A percentile compares a stretch with the other conserved stretches of the same genome.
These are phyloP conservation scores for Scorias spongiosa DNA, from an alignment of 2,329 filamentous ascomycete species.

Conservation along the genomic window DNA sequence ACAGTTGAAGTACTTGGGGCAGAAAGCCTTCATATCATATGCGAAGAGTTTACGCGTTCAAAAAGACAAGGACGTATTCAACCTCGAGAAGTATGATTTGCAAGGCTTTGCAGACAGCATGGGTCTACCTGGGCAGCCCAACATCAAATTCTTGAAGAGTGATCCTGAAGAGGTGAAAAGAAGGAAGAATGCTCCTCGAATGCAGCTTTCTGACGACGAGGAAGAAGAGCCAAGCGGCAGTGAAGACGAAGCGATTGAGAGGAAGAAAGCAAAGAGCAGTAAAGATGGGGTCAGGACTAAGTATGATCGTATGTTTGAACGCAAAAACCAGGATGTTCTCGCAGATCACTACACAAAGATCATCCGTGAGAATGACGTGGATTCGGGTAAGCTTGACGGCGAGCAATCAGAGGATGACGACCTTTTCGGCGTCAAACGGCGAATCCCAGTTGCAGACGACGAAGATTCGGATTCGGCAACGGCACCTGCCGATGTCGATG, in stretches of 20 bases:
- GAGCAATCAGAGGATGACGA: constrained; percentile 34
- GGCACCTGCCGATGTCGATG: constrained; percentile 24
- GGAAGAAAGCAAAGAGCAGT: constrained; percentile 29
- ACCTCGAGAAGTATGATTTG: constrained; percentile 65
- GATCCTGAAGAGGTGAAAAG: constrained; percentile 76
- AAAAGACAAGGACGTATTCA: constrained; percentile 82
- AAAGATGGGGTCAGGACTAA: constrained; percentile 73
- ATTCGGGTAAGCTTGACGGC: constrained; percentile 19
- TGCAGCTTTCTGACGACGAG: constrained; percentile 35
- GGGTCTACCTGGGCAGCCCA: constrained; percentile 77
- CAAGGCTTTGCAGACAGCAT: constrained; percentile 76
- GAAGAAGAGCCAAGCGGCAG: constrained; percentile 47
- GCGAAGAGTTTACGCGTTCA: constrained; percentile 72
- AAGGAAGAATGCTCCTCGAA: constrained; percentile 68
- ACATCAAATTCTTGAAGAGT: constrained; percentile 85
- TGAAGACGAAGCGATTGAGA: constrained; percentile 36
- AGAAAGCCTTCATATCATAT: constrained; percentile 92
- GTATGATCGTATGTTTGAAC: constrained; percentile 95
- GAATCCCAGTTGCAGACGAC: constrained; percentile 46
- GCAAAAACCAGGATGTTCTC: constrained; percentile 87
- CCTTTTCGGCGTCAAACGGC: constrained; percentile 80
- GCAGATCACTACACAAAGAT: constrained; percentile 89
- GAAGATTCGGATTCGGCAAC: constrained; percentile 21
- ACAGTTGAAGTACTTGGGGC: constrained; percentile 83
- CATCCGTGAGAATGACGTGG: constrained; percentile 40